Evolutionary conservation across 108 stramenopile species (phyloP), one percentile per base, ranked within the genome.

Genomic region (Pseudonitzschia delicatissima): DNA sequence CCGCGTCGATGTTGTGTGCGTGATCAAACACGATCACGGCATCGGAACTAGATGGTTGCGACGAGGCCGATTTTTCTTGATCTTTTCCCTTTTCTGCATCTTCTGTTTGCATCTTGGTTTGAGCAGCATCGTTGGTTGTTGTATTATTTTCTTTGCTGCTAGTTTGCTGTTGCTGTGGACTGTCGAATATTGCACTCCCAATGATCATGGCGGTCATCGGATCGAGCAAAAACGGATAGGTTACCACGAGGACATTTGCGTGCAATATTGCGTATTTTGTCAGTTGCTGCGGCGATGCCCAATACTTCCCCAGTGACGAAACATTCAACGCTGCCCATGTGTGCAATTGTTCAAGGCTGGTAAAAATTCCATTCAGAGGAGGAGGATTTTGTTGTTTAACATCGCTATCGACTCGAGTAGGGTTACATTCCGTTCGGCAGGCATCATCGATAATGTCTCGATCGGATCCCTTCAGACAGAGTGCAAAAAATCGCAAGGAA

Each of bases 211-310:
- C 47, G 9, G 91, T 85, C 77, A 91, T 96, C 13, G 96, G 96
- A 82, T 96, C 95, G 8, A 97, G 89, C 91, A 97, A 94, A 70
- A 96, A 97, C 71, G 96, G 96, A 70, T 97, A 97, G 63, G 96
- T 97, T 78, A 95, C 96, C 5, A 95, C 92, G 13, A 97, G 52
- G 5, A 97, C 77, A 52, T 87, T 92, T 18, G 96, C 95, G 64
- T 93, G 94, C 60, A 87, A 80, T 64, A 97, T 92, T 5, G 47
- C 47, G 58, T 48, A 48, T 23, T 48, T 9, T 9, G 7, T 48
- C 47, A 48, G 21, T 6, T 48, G 47, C 20, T 48, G 47, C 20
- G 23, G 4, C 45, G 45, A 6, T 45, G 5, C 45, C 45, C n/a
- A 3, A 13, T 6, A 18, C 15, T 8, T 48, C 7, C 8, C 47